phyloP scores from a whole-genome alignment of 805 yeast species.

The Candida maesae region DNA sequence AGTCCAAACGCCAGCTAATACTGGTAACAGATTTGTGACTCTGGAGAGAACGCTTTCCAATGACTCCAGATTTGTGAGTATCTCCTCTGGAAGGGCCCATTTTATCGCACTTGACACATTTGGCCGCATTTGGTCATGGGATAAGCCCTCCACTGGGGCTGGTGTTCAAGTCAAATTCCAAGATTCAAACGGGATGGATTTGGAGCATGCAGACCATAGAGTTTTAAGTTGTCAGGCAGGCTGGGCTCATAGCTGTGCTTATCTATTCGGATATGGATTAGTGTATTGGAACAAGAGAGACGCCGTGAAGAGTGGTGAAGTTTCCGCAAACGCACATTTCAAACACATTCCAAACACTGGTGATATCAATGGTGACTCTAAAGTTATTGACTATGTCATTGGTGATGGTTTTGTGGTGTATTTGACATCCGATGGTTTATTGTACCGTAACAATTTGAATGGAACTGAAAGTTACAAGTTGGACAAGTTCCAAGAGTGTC shows the following conservation, averaged over 20 bases:
- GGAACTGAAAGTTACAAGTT: conserved; percentile 24
- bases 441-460: conserved; percentile 22
- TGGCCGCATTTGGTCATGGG: conserved; percentile 61
- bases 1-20: too few species aligned
- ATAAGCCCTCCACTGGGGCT: conserved; percentile 31
- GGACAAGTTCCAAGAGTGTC: conserved; percentile 31
- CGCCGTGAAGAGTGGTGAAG: conserved; percentile 28
- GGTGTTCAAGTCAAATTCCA: conserved; percentile 45
- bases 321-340: conserved; percentile 35
- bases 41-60: conserved; percentile 20
- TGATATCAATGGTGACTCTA: conserved; percentile 29
- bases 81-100: conserved; percentile 64
- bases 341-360: conserved; percentile 40
- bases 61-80: conserved; percentile 36
- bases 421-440: conserved; percentile 41
- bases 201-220: conserved; percentile 31
- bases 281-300: conserved; percentile 50
- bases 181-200: conserved; percentile 8
- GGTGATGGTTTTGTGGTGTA: conserved; percentile 51
- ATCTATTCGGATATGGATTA: conserved; percentile 47
- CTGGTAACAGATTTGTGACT: conserved; percentile 10
- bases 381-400: conserved; percentile 50
- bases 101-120: conserved; percentile 53
- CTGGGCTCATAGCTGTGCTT: conserved; percentile 57
- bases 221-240: conserved; percentile 56